These are phyloP conservation scores for Phylloporus sp. DNA, from an alignment of 1,284 basidiomycete genomes.

Conservation along the genomic window DNA sequence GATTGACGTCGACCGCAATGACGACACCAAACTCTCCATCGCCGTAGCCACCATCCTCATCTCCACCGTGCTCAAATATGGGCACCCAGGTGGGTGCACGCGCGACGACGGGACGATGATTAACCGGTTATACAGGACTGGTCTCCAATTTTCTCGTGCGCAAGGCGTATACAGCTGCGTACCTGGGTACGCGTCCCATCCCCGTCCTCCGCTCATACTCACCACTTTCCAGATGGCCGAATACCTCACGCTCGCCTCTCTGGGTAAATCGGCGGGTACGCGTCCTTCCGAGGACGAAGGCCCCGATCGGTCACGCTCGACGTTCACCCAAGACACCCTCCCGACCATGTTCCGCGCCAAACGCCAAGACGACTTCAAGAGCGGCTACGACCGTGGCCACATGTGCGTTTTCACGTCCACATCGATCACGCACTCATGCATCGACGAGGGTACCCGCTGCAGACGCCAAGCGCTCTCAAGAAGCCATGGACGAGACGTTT, in stretches of 20 bases:
- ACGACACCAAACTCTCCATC: slow-evolving; percentile 42
- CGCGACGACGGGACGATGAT: no score
- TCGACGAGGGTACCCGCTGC: slow-evolving; percentile 88
- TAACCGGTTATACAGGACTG: slow-evolving; percentile 62
- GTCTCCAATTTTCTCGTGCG: slow-evolving; percentile 82
- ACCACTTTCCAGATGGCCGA: slow-evolving; percentile 81
- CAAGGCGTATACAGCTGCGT: slow-evolving; percentile 87
- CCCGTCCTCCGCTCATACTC: no score
- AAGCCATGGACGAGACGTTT: slow-evolving; percentile 98
- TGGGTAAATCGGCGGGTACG: slow-evolving; percentile 59
- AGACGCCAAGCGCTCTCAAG: slow-evolving; percentile 90
- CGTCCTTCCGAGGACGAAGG: slow-evolving; percentile 42
- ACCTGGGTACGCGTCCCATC: slow-evolving; percentile 85
- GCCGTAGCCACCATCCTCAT: slow-evolving; percentile 28
- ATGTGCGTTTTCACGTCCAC: slow-evolving; percentile 75
- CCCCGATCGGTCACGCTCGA: slow-evolving; percentile 77
- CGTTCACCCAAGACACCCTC: no score
- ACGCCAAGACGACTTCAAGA: slow-evolving; percentile 87
- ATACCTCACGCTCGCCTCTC: slow-evolving; percentile 82
- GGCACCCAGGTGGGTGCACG: no score
- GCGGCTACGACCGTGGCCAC: slow-evolving; percentile 96
- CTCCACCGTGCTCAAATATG: slow-evolving; percentile 31
- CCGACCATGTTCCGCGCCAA: slow-evolving; percentile 86
- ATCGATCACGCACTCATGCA: no score
- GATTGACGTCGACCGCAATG: slow-evolving; percentile 47